A percentile compares a stretch with the other conserved stretches of the same genome.
Conservation (phyloP, 1,139 yeast species). For the Arxiozyma heterogenica region DNA sequence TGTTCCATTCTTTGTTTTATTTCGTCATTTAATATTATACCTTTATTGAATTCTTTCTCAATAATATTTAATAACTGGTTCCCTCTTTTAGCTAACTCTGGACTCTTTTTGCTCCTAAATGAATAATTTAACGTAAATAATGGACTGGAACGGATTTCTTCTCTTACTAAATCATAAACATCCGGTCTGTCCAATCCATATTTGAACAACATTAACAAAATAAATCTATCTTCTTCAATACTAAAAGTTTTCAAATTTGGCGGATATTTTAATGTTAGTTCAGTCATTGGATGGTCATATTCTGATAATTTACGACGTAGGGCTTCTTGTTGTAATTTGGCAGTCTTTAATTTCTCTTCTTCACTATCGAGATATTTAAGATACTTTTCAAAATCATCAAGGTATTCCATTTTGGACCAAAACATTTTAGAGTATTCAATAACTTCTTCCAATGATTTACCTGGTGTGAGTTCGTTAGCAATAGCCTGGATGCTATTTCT, state of each 20-base stretch:
- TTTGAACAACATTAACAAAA: constrained; percentile 54
- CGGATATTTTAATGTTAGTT: constrained; percentile 46
- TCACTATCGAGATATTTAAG: constrained; percentile 60
- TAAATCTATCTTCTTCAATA: constrained; percentile 65
- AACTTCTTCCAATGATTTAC: constrained; percentile 57
- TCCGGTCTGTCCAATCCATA: constrained; percentile 59
- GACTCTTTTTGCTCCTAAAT: constrained; percentile 52
- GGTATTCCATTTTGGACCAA: constrained; percentile 54
- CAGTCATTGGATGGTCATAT: constrained; percentile 57
- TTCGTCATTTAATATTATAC: constrained; percentile 19
- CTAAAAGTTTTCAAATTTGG: constrained; percentile 58
- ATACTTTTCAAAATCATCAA: constrained; percentile 65
- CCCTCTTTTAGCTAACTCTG: constrained; percentile 60
- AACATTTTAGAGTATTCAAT: constrained; percentile 54
- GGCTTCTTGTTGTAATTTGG: constrained; percentile 56
- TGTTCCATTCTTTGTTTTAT: constrained; percentile 21
- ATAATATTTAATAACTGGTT: constrained; percentile 55
- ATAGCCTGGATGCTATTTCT: constrained; percentile 52
- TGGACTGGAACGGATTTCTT: constrained; percentile 49
- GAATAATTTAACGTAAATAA: constrained; percentile 62
- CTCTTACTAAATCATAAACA: constrained; percentile 52
- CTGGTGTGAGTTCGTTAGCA: constrained; percentile 49
- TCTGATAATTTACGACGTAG: constrained; percentile 53
- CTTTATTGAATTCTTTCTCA: constrained; percentile 43
- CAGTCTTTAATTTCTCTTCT: constrained; percentile 53